phyloP scores from a whole-genome alignment of 352 stramenopile genomes.

The Globisporangium orthogonon region DNA sequence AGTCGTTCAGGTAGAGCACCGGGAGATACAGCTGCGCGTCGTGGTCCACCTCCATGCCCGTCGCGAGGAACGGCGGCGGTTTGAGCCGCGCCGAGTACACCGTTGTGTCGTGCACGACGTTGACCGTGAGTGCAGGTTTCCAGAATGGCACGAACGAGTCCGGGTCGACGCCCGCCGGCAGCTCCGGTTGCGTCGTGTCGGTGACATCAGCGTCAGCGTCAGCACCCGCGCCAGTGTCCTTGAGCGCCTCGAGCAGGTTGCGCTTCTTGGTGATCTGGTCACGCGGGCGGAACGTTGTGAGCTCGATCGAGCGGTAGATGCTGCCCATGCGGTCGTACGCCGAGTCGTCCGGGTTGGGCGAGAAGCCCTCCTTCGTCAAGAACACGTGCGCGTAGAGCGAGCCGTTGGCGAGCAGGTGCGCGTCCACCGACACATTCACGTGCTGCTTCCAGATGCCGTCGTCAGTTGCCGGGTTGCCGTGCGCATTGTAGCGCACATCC shows the following conservation, averaged over 20 bases:
- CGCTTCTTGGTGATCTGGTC: slow-evolving; percentile 71
- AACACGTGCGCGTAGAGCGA: slow-evolving; percentile 86
- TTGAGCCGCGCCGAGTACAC: slow-evolving; percentile 48
- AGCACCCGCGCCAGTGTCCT: not conserved
- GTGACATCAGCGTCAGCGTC: slow-evolving; percentile 6
- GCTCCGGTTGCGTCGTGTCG: slow-evolving; percentile 2
- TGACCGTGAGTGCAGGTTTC: slow-evolving; percentile 67
- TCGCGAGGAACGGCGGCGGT: slow-evolving; percentile 61
- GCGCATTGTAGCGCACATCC: slow-evolving; percentile 44
- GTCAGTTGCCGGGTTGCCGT: slow-evolving; percentile 36
- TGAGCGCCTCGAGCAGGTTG: slow-evolving; percentile 45
- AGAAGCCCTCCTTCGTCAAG: slow-evolving; percentile 63
- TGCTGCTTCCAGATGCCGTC: slow-evolving; percentile 38
- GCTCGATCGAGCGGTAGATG: slow-evolving; percentile 51
- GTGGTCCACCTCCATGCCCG: slow-evolving; percentile 54
- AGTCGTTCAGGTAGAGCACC: slow-evolving; percentile 91
- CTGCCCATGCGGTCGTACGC: slow-evolving; percentile 48
- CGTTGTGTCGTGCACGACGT: slow-evolving; percentile 65
- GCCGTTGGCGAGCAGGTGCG: slow-evolving; percentile 60
- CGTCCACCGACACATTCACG: slow-evolving; percentile 74
- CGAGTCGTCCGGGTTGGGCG: slow-evolving; percentile 54
- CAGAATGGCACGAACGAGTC: slow-evolving; percentile 73
- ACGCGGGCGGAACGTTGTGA: slow-evolving; percentile 73
- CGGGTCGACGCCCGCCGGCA: slow-evolving; percentile 15
- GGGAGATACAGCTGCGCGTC: slow-evolving; percentile 74